Conservation (phyloP, 345 rosid species). For the Turnera subulata region DNA sequence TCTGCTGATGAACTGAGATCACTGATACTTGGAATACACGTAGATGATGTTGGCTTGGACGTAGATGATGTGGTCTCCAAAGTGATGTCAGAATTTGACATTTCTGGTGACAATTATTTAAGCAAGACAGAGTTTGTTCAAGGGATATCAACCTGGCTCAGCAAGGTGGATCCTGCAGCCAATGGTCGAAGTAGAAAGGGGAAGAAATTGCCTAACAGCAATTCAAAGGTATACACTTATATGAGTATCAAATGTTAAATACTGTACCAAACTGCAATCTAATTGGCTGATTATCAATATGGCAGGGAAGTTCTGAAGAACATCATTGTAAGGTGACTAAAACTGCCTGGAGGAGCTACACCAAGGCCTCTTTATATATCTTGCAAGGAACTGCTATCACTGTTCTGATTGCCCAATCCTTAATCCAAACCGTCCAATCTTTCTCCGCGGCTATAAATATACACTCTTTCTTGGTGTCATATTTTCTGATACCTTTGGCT, state of each 20-base stretch:
- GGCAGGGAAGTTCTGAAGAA: slow-evolving; percentile 27
- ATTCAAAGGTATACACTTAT: slow-evolving; percentile 25
- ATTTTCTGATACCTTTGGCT: slow-evolving; percentile 42
- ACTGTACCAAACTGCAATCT: too few species aligned
- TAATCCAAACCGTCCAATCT: slow-evolving; percentile 21
- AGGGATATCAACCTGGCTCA: slow-evolving; percentile 37
- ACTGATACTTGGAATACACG: slow-evolving; percentile 36
- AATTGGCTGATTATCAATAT: background rate
- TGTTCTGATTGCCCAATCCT: slow-evolving; percentile 28
- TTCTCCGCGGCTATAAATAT: slow-evolving; percentile 28
- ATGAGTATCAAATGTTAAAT: too few species aligned
- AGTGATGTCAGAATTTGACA: slow-evolving; percentile 35
- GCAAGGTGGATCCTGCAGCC: slow-evolving; percentile 4
- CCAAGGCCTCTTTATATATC: slow-evolving; percentile 27
- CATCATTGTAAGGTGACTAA: slow-evolving; percentile 19
- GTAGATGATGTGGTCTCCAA: slow-evolving; percentile 20
- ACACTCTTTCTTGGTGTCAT: slow-evolving; percentile 37
- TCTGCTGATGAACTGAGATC: slow-evolving; percentile 35
- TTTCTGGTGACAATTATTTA: slow-evolving; percentile 23
- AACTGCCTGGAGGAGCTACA: slow-evolving; percentile 34
- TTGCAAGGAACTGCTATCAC: slow-evolving; percentile 30
- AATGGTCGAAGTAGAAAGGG: background rate
- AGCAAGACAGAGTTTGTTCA: slow-evolving; percentile 30
- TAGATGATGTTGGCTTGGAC: slow-evolving; percentile 27
- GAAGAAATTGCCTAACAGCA: background rate